Evolutionary conservation across 2,329 filamentous ascomycete species (phyloP).

Genomic region (Periconia macrospinosa): DNA sequence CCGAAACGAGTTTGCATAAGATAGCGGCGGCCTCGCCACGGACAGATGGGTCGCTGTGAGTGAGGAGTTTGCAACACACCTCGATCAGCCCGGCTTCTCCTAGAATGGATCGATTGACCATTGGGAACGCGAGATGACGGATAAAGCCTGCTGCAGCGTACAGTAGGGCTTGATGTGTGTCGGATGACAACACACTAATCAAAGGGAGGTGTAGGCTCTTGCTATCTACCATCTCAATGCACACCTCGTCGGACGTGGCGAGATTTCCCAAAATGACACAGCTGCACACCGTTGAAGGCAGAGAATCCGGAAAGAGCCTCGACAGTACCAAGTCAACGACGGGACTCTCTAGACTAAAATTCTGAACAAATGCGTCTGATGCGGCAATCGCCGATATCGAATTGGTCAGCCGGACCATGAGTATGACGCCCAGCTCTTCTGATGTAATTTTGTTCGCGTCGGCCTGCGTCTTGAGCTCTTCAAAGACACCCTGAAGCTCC

Average conservation of each 20-base stretch:
- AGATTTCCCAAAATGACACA: constrained; percentile 45
- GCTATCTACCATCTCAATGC: constrained; percentile 38
- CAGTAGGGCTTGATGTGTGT: constrained; percentile 31
- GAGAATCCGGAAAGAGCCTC: constrained; percentile 21
- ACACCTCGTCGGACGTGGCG: constrained; percentile 38
- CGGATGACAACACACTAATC: constrained; percentile 28
- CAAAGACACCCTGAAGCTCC: constrained; percentile 30
- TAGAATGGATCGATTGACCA: constrained; percentile 30
- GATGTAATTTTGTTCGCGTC: constrained; percentile 22
- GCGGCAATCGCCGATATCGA: constrained; percentile 36
- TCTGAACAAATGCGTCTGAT: constrained; percentile 34
- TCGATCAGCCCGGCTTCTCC: constrained; percentile 35
- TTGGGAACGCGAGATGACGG: constrained; percentile 41
- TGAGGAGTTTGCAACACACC: constrained; percentile 32
- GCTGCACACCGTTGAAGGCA: constrained; percentile 35
- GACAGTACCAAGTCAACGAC: constrained; percentile 30
- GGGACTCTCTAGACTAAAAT: constrained; percentile 27
- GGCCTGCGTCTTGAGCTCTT: constrained; percentile 29
- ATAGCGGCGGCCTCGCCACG: constrained; percentile 40
- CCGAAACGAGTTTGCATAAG: constrained; percentile 36
- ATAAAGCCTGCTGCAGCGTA: constrained; percentile 42
- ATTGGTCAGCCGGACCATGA: constrained; percentile 36
- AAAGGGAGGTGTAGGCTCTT: constrained; percentile 33
- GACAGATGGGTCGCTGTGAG: constrained; percentile 31
- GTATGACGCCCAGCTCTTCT: constrained; percentile 28